Base-by-base conservation (phyloP, 805 yeast genomes). In the Pichia pseudocactophila region DNA sequence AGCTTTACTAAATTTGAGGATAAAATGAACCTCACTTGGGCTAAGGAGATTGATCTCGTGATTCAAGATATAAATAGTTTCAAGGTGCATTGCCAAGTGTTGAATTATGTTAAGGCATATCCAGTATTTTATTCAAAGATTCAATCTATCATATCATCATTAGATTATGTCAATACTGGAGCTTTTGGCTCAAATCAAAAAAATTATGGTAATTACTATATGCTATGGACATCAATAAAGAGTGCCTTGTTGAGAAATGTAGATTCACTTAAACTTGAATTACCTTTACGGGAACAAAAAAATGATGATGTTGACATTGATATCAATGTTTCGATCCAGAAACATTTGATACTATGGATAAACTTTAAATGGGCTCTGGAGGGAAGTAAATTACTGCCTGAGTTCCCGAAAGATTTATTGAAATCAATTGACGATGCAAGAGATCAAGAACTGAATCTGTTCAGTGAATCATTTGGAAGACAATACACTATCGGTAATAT, bases 401-500 rank as follows among this genome's bases (percentile, higher is more conserved):
- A 51, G 42, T 41, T 51, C 22, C 58, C 55, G 16, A 35, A 45
- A 13, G 47, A 39, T 27, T 52, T 50, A 34, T 58, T 48, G 34
- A 48, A 51, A 25, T 49, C 55, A 31, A 63, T 63, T 30, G 61
- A 65, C 36, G 60, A 61, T 39, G 22, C 37, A 48, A 43, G 49
- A 37, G 18, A 64, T 53, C 40, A 61, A 49, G 64, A 73, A 58
- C 43, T 64, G 41, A 51, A 52, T n/a, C 43, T 47, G 1, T 81
- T 77, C 57, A 69, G 78, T 11, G 57, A 56, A n/a, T 52, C 51
- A n/a, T 59, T 80, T 13, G 56, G 78, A 1, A 46, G 34, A 60
- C 65, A 42, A 68, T 78, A 36, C 68, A 77, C 49, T 19, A 68
- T 87, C 53, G 90, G 92, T 0, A 82, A 81, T 53, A 53, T 88